Base-by-base conservation (phyloP, 768 basidiomycete species). In the Russula lepida region DNA sequence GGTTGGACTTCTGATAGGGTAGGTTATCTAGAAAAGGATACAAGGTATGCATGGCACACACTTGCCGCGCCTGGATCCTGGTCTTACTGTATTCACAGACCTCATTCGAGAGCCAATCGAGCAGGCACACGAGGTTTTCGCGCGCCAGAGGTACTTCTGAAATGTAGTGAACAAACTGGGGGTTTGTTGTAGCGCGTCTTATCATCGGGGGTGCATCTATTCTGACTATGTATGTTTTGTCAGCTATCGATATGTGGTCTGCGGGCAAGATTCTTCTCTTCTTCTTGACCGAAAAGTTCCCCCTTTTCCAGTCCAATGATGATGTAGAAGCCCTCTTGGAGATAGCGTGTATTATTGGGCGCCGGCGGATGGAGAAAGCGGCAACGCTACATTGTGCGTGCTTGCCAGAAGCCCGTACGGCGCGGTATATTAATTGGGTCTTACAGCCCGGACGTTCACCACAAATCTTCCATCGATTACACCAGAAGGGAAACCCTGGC, bases 211-310 rank as follows among this genome's bases (percentile, higher is more conserved):
- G 39, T 51, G 39, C 41, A 41, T 53, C 30, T 50, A 17, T 28
- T 12, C 32, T 70, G 56, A 64, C 54, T 17, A 56, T 41, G 59
- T 28, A 43, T n/a, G 41, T 28, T 62, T 9, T 17, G 17, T 49
- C 69, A 99, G 97, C 95, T 2, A 88, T 98, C 69, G 97, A 99
- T 67, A 83, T 98, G 49, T 99, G 97, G 97, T 88, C 95, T 0
- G 91, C 84, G 7, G 97, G 97, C 0, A 85, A 87, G 68, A 97
- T 98, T 56, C 74, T 99, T 0, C 79, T 98, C 6, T 95, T 95
- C 75, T 95, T 98, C 75, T 78, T 99, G 37, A 87, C 86, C 0
- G 82, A 84, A 47, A 97, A 95, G 67, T 99, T 98, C 69, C 97
- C 97, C 1, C 74, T 98, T 30, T 94, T 98, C 74, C 89, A 92